Percentiles rank a stretch among this genome's conserved stretches.
Conservation (phyloP, 768 basidiomycete genomes). For the Lepiota subincarnata region DNA sequence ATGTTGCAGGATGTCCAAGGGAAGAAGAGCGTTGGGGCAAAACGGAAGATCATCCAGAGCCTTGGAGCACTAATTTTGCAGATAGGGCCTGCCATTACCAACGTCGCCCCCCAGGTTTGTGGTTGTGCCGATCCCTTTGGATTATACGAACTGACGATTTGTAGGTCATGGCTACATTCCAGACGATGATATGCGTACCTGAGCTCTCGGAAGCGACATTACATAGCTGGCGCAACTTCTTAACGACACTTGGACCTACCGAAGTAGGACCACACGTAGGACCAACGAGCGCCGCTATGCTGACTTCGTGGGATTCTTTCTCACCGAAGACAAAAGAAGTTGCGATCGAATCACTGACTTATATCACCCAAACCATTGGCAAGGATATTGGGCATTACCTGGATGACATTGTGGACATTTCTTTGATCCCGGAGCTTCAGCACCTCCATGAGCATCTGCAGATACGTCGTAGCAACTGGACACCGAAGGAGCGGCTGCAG, state of each 20-base stretch:
- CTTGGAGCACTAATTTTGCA: slow-evolving; percentile 67
- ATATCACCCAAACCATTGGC: slow-evolving; percentile 64
- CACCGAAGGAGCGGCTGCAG: slow-evolving; percentile 50
- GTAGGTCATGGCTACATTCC: slow-evolving; percentile 94
- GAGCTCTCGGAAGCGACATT: slow-evolving; percentile 79
- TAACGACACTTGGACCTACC: slow-evolving; percentile 55
- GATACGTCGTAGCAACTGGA: slow-evolving; percentile 42
- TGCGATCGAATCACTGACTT: slow-evolving; percentile 59
- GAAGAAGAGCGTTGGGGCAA: slow-evolving; percentile 63
- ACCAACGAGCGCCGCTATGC: slow-evolving; percentile 80
- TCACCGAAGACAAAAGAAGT: slow-evolving; percentile 43
- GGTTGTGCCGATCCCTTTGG: background rate
- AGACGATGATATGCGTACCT: slow-evolving; percentile 75
- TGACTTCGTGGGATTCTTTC: slow-evolving; percentile 72
- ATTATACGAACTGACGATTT: background rate
- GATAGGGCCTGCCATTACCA: slow-evolving; percentile 67
- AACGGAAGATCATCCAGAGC: slow-evolving; percentile 76
- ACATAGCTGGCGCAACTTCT: slow-evolving; percentile 74
- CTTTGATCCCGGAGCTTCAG: slow-evolving; percentile 61
- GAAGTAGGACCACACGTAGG: slow-evolving; percentile 86
- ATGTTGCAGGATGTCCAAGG: slow-evolving; percentile 81
- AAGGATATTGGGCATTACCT: slow-evolving; percentile 51
- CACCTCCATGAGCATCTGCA: slow-evolving; percentile 39
- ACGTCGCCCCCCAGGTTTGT: slow-evolving; percentile 83
- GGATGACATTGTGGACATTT: slow-evolving; percentile 78